Conservation (phyloP, 2,329 filamentous ascomycete species). For the Penicillium sp. region DNA sequence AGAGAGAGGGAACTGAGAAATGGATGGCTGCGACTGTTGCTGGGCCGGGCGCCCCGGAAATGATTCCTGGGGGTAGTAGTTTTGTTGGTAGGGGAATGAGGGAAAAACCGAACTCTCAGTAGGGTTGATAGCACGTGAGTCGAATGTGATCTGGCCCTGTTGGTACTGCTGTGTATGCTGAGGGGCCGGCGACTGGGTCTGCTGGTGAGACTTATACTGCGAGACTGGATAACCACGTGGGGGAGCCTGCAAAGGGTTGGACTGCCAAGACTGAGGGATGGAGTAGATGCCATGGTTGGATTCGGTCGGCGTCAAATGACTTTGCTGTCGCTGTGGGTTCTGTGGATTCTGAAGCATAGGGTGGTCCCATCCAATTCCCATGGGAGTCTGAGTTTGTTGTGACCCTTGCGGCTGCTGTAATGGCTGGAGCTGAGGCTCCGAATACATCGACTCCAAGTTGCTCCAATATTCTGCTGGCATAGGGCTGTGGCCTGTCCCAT, state of each 20-base stretch:
- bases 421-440: constrained; percentile 26
- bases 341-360: constrained; percentile 33
- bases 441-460: constrained; percentile 32
- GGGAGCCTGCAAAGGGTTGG: constrained; percentile 29
- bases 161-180: constrained; percentile 29
- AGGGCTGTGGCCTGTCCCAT: constrained; percentile 24
- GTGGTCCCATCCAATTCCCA: constrained; percentile 37
- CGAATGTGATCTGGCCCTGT: constrained; percentile 30
- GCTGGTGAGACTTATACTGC: constrained; percentile 26
- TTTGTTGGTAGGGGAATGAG: constrained; percentile 29
- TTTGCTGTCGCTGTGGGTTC: constrained; percentile 22
- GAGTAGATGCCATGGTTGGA: constrained; percentile 32
- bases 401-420: constrained; percentile 21
- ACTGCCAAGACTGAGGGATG: constrained; percentile 32
- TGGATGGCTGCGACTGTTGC: constrained; percentile 21
- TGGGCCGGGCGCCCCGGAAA: constrained; percentile 19
- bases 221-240: constrained; percentile 26
- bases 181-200: constrained; percentile 19
- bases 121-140: constrained; percentile 26
- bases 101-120: constrained; percentile 32
- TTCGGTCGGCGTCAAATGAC: constrained; percentile 23
- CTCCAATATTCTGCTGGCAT: constrained; percentile 38
- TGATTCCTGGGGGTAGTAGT: constrained; percentile 31
- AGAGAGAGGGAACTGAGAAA: constrained; percentile 27
- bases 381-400: constrained; percentile 25